phyloP scores from a whole-genome alignment of 129 eudicot genomes.

The Logfia minima region DNA sequence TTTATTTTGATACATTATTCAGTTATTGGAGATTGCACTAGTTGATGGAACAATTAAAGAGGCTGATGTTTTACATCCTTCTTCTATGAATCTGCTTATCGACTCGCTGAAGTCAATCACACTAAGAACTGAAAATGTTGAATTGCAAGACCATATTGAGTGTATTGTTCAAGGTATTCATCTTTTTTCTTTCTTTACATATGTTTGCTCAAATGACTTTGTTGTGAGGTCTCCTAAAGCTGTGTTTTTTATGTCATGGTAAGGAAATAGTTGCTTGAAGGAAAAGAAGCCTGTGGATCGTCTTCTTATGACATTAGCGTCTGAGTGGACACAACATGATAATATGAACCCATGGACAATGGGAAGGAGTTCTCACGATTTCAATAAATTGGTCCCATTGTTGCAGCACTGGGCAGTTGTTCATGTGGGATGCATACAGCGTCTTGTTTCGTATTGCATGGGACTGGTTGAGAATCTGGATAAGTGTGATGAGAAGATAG shows the following conservation, averaged over 20 bases:
- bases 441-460: constrained; percentile 55
- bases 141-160: constrained; percentile 51
- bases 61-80: constrained; percentile 53
- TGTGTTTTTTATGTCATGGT: constrained; percentile 27
- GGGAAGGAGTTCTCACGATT: constrained; percentile 50
- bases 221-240: constrained; percentile 17
- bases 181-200: not conserved
- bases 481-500: constrained; percentile 60
- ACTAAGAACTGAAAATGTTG: constrained; percentile 30
- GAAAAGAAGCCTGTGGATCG: constrained; percentile 66
- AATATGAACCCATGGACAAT: constrained; percentile 35
- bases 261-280: constrained; percentile 68
- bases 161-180: constrained; percentile 76
- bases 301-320: constrained; percentile 65
- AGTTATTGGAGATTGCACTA: constrained; percentile 70
- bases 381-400: constrained; percentile 48
- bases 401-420: constrained; percentile 80
- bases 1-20: constrained; percentile 44
- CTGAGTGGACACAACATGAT: constrained; percentile 57
- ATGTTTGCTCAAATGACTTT: constrained; percentile 9
- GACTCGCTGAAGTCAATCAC: constrained; percentile 51
- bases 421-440: constrained; percentile 68
- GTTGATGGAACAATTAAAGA: constrained; percentile 68
- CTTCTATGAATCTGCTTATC: constrained; percentile 41
- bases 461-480: constrained; percentile 47